Evolutionary conservation across 2,329 filamentous ascomycete genomes (phyloP).

Genomic region (Trichoderma lentiforme): DNA sequence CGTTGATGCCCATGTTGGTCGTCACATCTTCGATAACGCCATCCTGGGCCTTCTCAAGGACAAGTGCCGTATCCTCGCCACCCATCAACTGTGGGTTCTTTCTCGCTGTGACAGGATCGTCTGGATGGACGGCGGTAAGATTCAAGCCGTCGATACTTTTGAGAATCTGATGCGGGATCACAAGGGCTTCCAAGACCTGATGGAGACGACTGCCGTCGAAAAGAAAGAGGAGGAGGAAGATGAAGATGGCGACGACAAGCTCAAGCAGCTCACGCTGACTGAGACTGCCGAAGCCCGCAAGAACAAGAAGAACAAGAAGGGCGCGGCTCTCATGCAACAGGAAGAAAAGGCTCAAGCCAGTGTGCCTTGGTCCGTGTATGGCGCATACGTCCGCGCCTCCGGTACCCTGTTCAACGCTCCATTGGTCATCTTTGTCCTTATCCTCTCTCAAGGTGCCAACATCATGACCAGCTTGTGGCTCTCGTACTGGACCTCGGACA

Average conservation of each 20-base stretch:
- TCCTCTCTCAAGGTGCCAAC: constrained; percentile 76
- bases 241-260: constrained; percentile 42
- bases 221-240: constrained; percentile 53
- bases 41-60: constrained; percentile 84
- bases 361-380: constrained; percentile 77
- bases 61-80: constrained; percentile 88
- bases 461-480: constrained; percentile 89
- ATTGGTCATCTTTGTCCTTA: constrained; percentile 59
- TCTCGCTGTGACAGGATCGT: constrained; percentile 88
- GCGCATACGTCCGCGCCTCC: constrained; percentile 71
- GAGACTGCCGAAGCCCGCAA: constrained; percentile 43
- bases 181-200: constrained; percentile 73
- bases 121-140: constrained; percentile 83
- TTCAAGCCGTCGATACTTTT: constrained; percentile 85
- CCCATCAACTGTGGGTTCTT: constrained; percentile 91
- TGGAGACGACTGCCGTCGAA: constrained; percentile 79
- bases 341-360: constrained; percentile 69
- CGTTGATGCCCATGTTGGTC: constrained; percentile 67
- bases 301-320: constrained; percentile 57
- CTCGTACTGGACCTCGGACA: constrained; percentile 85
- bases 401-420: constrained; percentile 68
- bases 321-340: constrained; percentile 65
- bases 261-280: constrained; percentile 41
- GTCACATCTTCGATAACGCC: constrained; percentile 86
- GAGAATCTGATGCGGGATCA: constrained; percentile 80